These are phyloP conservation scores for Arabidopsis lyrata DNA, from an alignment of 441 rosid genomes.

Conservation along the genomic window DNA sequence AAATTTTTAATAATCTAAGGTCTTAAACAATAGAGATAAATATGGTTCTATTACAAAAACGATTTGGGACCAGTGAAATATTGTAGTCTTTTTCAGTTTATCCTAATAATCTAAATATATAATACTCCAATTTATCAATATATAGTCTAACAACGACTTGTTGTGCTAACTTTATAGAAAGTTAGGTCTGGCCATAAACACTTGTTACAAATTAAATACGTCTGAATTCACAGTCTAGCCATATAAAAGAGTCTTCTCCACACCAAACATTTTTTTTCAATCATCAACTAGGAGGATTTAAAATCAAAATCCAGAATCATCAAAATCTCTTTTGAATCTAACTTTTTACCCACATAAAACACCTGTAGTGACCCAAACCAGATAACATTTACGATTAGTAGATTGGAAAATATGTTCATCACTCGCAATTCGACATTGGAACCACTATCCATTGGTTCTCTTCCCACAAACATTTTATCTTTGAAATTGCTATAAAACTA, in stretches of 20 bases:
- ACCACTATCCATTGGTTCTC: not conserved
- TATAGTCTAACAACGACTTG: not conserved
- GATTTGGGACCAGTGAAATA: constrained; percentile 2
- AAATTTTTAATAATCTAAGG: not conserved
- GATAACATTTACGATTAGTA: not conserved
- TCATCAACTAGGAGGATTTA: not conserved
- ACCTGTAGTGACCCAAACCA: not conserved
- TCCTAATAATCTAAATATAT: not conserved
- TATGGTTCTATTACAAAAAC: not conserved
- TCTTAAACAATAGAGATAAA: not conserved
- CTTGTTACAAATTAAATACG: not conserved
- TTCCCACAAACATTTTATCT: constrained; percentile 1
- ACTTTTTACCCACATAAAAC: not conserved
- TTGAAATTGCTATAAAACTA: not conserved
- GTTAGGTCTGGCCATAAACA: not conserved
- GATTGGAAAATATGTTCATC: not conserved
- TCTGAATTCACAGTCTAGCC: not conserved
- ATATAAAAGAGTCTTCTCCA: not conserved
- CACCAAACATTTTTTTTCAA: not conserved
- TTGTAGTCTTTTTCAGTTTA: not conserved
- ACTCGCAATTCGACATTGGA: not conserved
- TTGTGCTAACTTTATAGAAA: constrained; percentile 9
- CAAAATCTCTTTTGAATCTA: not conserved
- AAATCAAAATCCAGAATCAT: not conserved
- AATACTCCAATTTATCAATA: not conserved